A percentile compares a stretch with the other conserved stretches of the same genome.
phyloP scores from a whole-genome alignment of 768 basidiomycete genomes.

The Coprinopsis strossmayeri region DNA sequence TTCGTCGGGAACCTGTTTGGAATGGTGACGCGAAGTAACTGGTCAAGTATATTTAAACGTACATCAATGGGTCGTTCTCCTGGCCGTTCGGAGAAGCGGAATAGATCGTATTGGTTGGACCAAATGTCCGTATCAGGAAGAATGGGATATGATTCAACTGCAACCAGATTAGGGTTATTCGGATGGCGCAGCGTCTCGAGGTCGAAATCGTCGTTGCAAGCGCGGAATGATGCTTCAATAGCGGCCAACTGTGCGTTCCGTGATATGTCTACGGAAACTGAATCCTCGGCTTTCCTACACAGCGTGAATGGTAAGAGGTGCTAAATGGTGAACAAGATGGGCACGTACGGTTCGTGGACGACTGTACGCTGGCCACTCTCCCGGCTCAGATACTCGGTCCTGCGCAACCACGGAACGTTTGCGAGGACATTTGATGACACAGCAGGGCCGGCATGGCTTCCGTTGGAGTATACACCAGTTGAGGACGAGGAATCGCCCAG shows the following conservation, averaged over 20 bases:
- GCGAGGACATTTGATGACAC: slow-evolving; percentile 21
- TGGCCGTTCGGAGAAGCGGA: slow-evolving; percentile 79
- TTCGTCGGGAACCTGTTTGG: slow-evolving; percentile 65
- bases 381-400: slow-evolving; percentile 83
- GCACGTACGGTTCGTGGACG: slow-evolving; percentile 51
- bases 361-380: slow-evolving; percentile 37
- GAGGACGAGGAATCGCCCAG: slow-evolving; percentile 58
- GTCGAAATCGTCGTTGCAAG: slow-evolving; percentile 55
- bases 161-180: slow-evolving; percentile 66
- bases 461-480: slow-evolving; percentile 33
- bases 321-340: background rate
- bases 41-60: slow-evolving; percentile 17
- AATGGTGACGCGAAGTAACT: background rate
- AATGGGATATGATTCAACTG: slow-evolving; percentile 77
- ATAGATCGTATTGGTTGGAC: slow-evolving; percentile 86
- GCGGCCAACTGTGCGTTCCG: slow-evolving; percentile 67
- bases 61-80: slow-evolving; percentile 74
- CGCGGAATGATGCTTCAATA: slow-evolving; percentile 71
- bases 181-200: slow-evolving; percentile 63
- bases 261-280: slow-evolving; percentile 61
- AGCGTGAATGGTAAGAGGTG: too few relatives aligned
- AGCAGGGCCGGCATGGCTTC: slow-evolving; percentile 32
- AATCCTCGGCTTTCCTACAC: slow-evolving; percentile 46
- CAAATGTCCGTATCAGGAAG: slow-evolving; percentile 83
- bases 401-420: slow-evolving; percentile 86